Base-by-base conservation (phyloP, 805 yeast genomes). In the Tetrapisispora taiwanensis region DNA sequence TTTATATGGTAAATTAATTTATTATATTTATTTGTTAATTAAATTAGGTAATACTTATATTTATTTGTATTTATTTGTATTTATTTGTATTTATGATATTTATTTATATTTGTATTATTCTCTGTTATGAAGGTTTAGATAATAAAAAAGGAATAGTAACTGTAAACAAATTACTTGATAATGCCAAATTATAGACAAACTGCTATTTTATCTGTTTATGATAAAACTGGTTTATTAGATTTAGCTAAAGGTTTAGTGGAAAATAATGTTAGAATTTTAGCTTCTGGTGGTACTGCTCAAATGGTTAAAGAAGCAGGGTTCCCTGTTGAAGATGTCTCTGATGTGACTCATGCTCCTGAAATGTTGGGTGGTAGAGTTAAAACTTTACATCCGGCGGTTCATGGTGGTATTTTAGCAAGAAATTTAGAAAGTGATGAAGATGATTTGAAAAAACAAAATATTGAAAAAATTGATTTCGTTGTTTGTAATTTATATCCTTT, bases 331-430 rank as follows among this genome's bases (percentile, higher is more conserved):
- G 98, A 92, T 60, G 96, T 92, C 35, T 81, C 94, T 32, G 65
- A 92, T 48, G 87, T 92, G 63, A 92, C 98, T 31, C 95, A 90
- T 62, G 97, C 97, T 32, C 98, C 98, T 43, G 98, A 92, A 69
- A 92, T 92, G 95, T 75, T 92, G 55, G 95, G 97, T 51, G 98
- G 98, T 51, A 79, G 98, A 70, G 98, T 92, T 56, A 92, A 92
- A 74, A 92, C 98, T 47, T 74, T 92, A 57, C 98, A 92, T 66
- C 98, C 98, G 33, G 98, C 97, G 24, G 96, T 92, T 48, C 98
- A 92, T 66, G 98, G 95, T 57, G 95, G 95, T 62, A 92, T 92
- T 59, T 76, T 92, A 55, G 97, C 98, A 42, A 79, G 97, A 71
- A 78, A 92, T 70, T 75, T 87, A 65, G 95, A 84, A 56, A 73